Base-by-base conservation (phyloP, 225 moss, liverwort and hornwort genomes). In the Marchantia paleacea region DNA sequence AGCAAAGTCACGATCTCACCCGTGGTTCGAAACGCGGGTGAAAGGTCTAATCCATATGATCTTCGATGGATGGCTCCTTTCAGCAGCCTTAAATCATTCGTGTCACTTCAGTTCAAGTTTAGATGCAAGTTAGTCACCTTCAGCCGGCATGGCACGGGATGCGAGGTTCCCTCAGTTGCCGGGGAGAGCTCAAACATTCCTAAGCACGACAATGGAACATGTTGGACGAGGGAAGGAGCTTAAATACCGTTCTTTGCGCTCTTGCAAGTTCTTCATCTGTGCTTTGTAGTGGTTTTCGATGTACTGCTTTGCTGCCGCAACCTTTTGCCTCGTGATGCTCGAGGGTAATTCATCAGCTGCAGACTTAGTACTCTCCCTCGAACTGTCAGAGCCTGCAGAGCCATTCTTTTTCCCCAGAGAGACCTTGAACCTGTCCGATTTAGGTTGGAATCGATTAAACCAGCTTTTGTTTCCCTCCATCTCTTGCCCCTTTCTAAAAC, bases 341-440 rank as follows among this genome's bases (percentile, higher is more conserved):
- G 88, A 88, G 72, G 88, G 88, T 79, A 85, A 76, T 85, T 88
- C 88, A 76, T 88, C 88, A 83, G 85, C 81, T 85, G 85, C 75
- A 81, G 88, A 84, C 83, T 88, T 88, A 55, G 83, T 69, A 88
- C 78, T 83, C 83, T 88, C 88, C 72, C 83, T 83, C 79, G 84
- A n/a, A 78, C 84, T 83, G 76, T 88, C 85, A 65, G 85, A 72
- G 73, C 83, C 85, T 60, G 88, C 50, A 79, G 88, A 88, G 83
- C 88, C 85, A 88, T 88, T 88, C 79, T 88, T 88, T 75, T 88
- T 88, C 22, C 88, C 88, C 62, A 88, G 83, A 7, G 85, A 85
- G 66, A 85, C 88, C 83, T 85, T 88, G 83, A 88, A 88, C 88
- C 85, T 88, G 85, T 88, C 88, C 81, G 88, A 78, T 88, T 88